A percentile compares a stretch with the other conserved stretches of the same genome.
Evolutionary conservation across 2,329 filamentous ascomycete genomes (phyloP).

Genomic region (Ustulina deusta): DNA sequence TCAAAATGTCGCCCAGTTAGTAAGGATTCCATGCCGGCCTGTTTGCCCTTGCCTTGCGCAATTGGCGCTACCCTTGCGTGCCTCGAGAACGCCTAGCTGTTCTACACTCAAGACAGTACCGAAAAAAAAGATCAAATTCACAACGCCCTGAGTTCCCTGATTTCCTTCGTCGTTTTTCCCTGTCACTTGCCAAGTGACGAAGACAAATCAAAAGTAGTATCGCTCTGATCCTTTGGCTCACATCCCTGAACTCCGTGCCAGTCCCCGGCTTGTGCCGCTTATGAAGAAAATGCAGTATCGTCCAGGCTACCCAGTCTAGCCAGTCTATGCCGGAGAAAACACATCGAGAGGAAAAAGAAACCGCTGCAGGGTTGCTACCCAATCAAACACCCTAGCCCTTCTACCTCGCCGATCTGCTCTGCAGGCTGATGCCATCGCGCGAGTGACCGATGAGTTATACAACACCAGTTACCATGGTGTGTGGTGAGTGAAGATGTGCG

Average conservation of each 20-base stretch:
- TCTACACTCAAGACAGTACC: slow-evolving; percentile 34
- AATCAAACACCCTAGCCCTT: slow-evolving; percentile 23
- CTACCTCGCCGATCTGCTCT: slow-evolving; percentile 10
- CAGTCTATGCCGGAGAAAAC: slow-evolving; percentile 42
- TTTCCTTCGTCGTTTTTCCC: slow-evolving; percentile 24
- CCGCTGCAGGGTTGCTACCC: slow-evolving; percentile 26
- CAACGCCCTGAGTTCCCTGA: slow-evolving; percentile 20
- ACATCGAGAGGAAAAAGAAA: slow-evolving; percentile 29
- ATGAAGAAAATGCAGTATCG: slow-evolving; percentile 40
- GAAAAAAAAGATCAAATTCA: slow-evolving; percentile 19
- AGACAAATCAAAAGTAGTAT: slow-evolving; percentile 30
- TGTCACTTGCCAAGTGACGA: slow-evolving; percentile 16
- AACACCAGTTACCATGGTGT: slow-evolving; percentile 7
- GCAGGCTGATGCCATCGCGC: background rate
- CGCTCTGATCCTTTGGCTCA: slow-evolving; percentile 27
- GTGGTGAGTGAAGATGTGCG: slow-evolving; percentile 1
- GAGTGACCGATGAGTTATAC: slow-evolving; percentile 10
- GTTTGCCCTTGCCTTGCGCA: slow-evolving; percentile 19
- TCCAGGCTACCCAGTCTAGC: slow-evolving; percentile 42
- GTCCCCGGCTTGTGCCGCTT: slow-evolving; percentile 32
- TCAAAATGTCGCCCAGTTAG: slow-evolving; percentile 13
- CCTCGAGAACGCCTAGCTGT: slow-evolving; percentile 34
- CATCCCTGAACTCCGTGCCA: slow-evolving; percentile 39
- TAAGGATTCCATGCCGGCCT: slow-evolving; percentile 9
- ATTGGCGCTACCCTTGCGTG: slow-evolving; percentile 20